A percentile compares a stretch with the other conserved stretches of the same genome.
These are phyloP conservation scores for Wickerhamomyces hampshirensis DNA, from an alignment of 805 yeast genomes.

Conservation along the genomic window DNA sequence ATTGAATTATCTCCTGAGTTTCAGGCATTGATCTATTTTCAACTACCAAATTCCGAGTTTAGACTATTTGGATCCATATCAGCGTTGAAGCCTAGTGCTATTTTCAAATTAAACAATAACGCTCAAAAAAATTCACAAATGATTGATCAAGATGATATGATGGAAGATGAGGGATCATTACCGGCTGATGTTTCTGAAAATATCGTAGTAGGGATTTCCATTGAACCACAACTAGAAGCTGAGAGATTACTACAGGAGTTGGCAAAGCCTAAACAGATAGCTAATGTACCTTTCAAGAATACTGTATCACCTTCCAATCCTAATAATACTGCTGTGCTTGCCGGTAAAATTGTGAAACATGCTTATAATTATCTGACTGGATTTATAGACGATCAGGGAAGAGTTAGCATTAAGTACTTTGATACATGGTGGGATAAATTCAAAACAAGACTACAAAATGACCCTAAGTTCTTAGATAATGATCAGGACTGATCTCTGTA, in stretches of 20 bases:
- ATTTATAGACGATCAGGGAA: conserved; percentile 75
- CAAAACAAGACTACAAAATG: conserved; percentile 64
- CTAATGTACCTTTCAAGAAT: conserved; percentile 22
- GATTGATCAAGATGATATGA: conserved; percentile 56
- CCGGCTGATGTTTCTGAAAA: conserved; percentile 22
- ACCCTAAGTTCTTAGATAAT: conserved; percentile 74
- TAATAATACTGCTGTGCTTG: conserved; percentile 52
- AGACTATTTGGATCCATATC: conserved; percentile 61
- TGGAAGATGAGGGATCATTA: conserved; percentile 25
- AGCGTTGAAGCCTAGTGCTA: conserved; percentile 79
- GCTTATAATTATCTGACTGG: conserved; percentile 90
- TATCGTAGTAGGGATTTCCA: conserved; percentile 72
- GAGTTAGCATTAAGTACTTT: conserved; percentile 81
- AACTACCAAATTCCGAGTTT: conserved; percentile 52
- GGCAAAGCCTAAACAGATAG: conserved; percentile 16
- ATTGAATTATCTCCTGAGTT: conserved; percentile 62
- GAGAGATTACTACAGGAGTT: conserved; percentile 44
- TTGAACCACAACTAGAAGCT: conserved; percentile 74
- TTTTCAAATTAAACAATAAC: conserved; percentile 70
- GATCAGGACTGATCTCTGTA: conserved; percentile 12
- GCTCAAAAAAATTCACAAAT: conserved; percentile 30
- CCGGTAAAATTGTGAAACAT: conserved; percentile 84
- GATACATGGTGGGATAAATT: conserved; percentile 97
- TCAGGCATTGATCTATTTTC: conserved; percentile 86
- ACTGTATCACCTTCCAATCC: conserved; percentile 33